Conservation (phyloP, 805 yeast species). For the Maudiozyma serrabonitensis region DNA sequence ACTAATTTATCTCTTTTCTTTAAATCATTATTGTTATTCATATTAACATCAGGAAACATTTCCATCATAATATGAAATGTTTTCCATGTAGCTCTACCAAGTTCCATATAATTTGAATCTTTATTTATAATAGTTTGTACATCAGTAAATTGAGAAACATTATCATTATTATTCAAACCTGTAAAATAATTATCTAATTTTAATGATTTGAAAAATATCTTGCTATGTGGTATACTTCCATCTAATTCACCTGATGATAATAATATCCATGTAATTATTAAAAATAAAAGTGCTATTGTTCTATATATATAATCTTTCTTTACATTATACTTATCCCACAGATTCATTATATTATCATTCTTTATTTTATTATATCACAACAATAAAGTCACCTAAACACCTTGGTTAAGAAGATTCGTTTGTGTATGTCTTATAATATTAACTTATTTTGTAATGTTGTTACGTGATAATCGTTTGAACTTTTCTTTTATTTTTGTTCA, state of each 20-base stretch:
- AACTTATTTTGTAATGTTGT: too few species aligned
- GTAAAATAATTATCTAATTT: background rate
- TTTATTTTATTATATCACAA: background rate
- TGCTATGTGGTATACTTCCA: background rate
- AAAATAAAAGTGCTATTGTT: background rate
- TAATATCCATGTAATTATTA: background rate
- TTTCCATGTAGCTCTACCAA: conserved; percentile 88
- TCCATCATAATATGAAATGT: conserved; percentile 83
- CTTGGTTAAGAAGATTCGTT: too few species aligned
- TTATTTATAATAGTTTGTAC: background rate
- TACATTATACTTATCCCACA: background rate
- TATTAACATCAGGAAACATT: conserved; percentile 70
- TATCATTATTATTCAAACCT: background rate
- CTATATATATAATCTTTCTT: background rate
- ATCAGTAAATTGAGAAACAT: background rate
- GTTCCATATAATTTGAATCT: conserved; percentile 31
- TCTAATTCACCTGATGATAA: background rate
- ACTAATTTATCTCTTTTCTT: conserved; percentile 37
- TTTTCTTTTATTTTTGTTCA: too few species aligned
- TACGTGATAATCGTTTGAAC: too few species aligned
- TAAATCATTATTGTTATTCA: conserved; percentile 48
- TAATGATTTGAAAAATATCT: background rate
- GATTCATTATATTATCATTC: background rate
- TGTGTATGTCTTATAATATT: too few species aligned
- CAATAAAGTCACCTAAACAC: too few species aligned